Conservation (phyloP, 2,329 filamentous ascomycete species). For the Niveomyces coronatus region DNA sequence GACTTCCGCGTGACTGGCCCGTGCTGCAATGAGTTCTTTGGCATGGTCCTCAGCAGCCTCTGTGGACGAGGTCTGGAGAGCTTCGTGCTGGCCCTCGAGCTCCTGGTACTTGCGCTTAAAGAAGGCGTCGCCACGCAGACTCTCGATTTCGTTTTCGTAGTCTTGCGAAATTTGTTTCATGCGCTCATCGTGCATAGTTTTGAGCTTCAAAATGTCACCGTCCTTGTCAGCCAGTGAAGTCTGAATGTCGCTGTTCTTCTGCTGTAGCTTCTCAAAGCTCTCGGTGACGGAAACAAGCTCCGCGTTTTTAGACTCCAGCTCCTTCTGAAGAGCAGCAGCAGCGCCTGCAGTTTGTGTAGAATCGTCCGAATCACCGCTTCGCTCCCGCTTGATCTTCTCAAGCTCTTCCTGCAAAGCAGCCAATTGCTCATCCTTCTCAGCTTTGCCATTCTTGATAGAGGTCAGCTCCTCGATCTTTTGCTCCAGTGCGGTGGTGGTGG, state of each 20-base stretch:
- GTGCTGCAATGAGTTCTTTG: slow-evolving; percentile 31
- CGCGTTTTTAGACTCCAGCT: slow-evolving; percentile 31
- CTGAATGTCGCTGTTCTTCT: slow-evolving; percentile 37
- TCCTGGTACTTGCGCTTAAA: slow-evolving; percentile 55
- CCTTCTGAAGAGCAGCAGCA: slow-evolving; percentile 23
- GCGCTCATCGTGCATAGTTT: slow-evolving; percentile 46
- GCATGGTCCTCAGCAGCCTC: slow-evolving; percentile 29
- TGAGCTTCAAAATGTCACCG: slow-evolving; percentile 37
- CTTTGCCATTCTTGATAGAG: slow-evolving; percentile 34
- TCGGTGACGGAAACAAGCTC: slow-evolving; percentile 36
- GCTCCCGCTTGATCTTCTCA: slow-evolving; percentile 35
- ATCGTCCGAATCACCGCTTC: background rate
- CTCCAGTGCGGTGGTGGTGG: slow-evolving; percentile 37
- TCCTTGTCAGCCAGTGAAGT: slow-evolving; percentile 38
- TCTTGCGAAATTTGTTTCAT: slow-evolving; percentile 49
- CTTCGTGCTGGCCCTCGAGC: slow-evolving; percentile 46
- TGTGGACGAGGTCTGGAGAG: slow-evolving; percentile 29
- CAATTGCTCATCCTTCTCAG: slow-evolving; percentile 40
- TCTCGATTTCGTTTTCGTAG: slow-evolving; percentile 55
- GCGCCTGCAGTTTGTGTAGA: background rate
- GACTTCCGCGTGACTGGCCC: slow-evolving; percentile 33
- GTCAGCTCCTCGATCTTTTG: slow-evolving; percentile 44
- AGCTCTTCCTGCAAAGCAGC: slow-evolving; percentile 39
- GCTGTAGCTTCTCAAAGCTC: slow-evolving; percentile 37
- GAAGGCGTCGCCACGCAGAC: slow-evolving; percentile 50